Evolutionary conservation across 495 filamentous ascomycete species (phyloP), one percentile per base, ranked within the genome.

Genomic region (Podospora pseudoanserina): DNA sequence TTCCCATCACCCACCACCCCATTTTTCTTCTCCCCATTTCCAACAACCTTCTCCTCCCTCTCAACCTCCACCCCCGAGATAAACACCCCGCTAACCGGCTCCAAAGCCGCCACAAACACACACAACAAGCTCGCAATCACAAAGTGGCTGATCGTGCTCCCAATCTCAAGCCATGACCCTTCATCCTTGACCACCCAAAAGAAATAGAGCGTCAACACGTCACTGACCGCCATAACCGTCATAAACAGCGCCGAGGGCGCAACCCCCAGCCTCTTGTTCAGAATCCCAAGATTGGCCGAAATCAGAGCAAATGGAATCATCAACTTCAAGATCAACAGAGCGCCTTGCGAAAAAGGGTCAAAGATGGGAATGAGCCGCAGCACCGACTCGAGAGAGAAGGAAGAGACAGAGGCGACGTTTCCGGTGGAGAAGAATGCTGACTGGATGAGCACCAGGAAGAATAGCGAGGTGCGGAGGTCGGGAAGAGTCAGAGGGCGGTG

Each of bases 171-270:
- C 96, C 96, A 99, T 49, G 89, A 92, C 0, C 96, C 95, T 76
- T 98, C 93, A 75, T 99, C 96, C 65, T 88, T 89, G 6, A 99
- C 96, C 75, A 97, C 89, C 86, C 90, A 99, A 79, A 99, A 99
- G 84, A 99, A 99, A 77, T 95, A 93, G 65, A 99, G 83, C 4
- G 96, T 98, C 73, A 98, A 83, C 59, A 97, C 87, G 77, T 99
- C 96, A 63, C 91, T 91, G 60, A 96, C 86, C 18, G 92, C 89
- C 89, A 97, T 97, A 57, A 96, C 92, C 1, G 96, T 78, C 92
- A 97, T 97, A 81, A 97, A 97, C 26, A 99, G 82, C 19, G 92
- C 92, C 26, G 91, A 91, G 9, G 88, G 88, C 4, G 92, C 90
- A 0, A 98, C 89, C 49, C 92, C 90, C 3, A 98, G 81, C 4